These are phyloP conservation scores for Lentinula lateritia DNA, from an alignment of 768 basidiomycete genomes.

Conservation along the genomic window DNA sequence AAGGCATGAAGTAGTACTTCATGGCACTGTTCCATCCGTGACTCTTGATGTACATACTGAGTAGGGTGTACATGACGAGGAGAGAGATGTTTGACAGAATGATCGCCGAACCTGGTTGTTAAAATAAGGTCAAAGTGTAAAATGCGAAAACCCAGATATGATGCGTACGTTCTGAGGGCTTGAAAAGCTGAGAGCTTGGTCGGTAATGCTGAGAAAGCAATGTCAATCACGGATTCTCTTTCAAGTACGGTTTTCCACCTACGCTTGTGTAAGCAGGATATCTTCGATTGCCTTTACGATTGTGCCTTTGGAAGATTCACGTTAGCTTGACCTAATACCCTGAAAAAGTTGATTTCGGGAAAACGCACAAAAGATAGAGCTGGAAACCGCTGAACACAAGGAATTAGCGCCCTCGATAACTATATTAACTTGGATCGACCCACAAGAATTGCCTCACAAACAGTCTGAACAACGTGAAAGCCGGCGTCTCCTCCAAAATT, in stretches of 20 bases:
- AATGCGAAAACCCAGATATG: background rate
- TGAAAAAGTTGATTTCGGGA: background rate
- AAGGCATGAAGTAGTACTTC: conserved; percentile 41
- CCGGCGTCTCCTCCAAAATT: conserved; percentile 44
- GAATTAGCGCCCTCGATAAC: background rate
- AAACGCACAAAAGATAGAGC: conserved; percentile 35
- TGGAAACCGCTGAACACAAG: conserved; percentile 32
- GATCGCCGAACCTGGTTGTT: conserved; percentile 24
- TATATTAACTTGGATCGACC: conserved; percentile 9
- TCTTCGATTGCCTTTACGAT: conserved; percentile 40
- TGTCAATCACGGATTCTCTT: background rate
- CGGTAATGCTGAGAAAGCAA: conserved; percentile 29
- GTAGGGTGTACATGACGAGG: conserved; percentile 28
- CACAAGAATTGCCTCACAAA: conserved; percentile 45
- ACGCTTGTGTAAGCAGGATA: conserved; percentile 41
- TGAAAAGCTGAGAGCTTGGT: conserved; percentile 40
- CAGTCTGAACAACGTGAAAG: conserved; percentile 43
- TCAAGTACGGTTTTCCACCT: conserved; percentile 11
- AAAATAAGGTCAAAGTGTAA: background rate
- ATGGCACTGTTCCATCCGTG: conserved; percentile 27
- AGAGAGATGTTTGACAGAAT: conserved; percentile 39
- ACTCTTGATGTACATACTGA: conserved; percentile 23
- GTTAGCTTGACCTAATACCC: background rate
- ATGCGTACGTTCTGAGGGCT: conserved; percentile 33
- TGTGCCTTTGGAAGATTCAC: conserved; percentile 23